phyloP scores from a whole-genome alignment of 495 filamentous ascomycete species.

The Xylaria sp. region DNA sequence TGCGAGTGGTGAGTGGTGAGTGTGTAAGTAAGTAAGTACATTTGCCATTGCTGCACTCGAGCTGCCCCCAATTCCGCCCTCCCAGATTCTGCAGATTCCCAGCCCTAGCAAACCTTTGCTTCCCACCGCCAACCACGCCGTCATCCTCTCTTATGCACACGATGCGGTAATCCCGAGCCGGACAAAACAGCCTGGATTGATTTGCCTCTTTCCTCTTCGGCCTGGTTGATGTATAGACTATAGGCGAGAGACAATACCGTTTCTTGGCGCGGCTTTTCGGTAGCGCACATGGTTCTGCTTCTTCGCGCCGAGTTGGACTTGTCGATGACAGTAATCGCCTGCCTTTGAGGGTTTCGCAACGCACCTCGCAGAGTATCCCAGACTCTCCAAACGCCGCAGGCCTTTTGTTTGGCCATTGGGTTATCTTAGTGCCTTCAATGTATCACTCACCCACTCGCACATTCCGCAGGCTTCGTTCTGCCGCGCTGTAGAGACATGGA shows the following conservation, averaged over 20 bases:
- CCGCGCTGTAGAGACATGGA: constrained; percentile 45
- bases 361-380: background rate
- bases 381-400: background rate
- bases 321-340: constrained; percentile 5
- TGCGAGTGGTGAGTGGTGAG: too few species aligned
- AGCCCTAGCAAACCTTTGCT: constrained; percentile 15
- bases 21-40: too few species aligned
- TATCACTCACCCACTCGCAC: constrained; percentile 30
- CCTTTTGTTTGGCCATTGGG: constrained; percentile 15
- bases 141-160: constrained; percentile 10
- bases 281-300: constrained; percentile 18
- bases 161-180: constrained; percentile 23
- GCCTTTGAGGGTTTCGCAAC: constrained; percentile 14
- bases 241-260: background rate
- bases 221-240: constrained; percentile 9
- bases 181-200: constrained; percentile 2
- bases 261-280: background rate
- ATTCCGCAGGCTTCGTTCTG: constrained; percentile 39
- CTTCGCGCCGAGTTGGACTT: constrained; percentile 3
- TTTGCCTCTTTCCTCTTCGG: constrained; percentile 7
- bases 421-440: constrained; percentile 38
- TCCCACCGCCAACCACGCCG: constrained; percentile 16
- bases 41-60: background rate
- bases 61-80: constrained; percentile 16
- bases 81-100: constrained; percentile 14